Conservation (phyloP, 768 basidiomycete genomes). For the Dacryopinax primogenitus region DNA sequence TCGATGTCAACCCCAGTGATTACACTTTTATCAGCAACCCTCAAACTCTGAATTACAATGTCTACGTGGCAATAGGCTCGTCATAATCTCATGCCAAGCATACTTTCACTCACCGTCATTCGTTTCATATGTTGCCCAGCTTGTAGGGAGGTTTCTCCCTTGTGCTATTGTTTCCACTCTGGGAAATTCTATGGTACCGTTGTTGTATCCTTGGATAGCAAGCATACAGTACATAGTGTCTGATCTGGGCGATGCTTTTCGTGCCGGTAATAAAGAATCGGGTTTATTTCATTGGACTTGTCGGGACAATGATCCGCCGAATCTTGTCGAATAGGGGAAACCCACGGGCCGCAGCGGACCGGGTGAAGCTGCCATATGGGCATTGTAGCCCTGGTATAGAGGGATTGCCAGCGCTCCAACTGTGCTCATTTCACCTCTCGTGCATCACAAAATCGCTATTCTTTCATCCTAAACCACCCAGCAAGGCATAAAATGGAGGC, state of each 20-base stretch:
- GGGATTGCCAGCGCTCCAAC: neutral
- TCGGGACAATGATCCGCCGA: neutral
- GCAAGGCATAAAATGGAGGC: constrained; percentile 14
- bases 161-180: neutral
- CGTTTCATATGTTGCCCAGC: neutral
- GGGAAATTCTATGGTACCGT: neutral
- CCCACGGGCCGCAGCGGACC: neutral
- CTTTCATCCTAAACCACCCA: constrained; percentile 2
- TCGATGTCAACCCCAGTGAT: constrained; percentile 33
- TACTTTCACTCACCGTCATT: neutral
- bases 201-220: constrained; percentile 2
- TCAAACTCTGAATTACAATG: neutral
- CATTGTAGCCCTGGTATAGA: neutral
- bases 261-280: neutral
- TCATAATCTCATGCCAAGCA: neutral
- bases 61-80: neutral
- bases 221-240: neutral
- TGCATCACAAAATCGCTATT: neutral
- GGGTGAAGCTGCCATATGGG: neutral
- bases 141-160: neutral
- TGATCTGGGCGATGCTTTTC: neutral
- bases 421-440: neutral
- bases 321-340: neutral
- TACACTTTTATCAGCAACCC: neutral
- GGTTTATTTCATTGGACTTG: neutral